phyloP scores from a whole-genome alignment of 1,284 basidiomycete genomes.

The Fomitopsis schrenkii region DNA sequence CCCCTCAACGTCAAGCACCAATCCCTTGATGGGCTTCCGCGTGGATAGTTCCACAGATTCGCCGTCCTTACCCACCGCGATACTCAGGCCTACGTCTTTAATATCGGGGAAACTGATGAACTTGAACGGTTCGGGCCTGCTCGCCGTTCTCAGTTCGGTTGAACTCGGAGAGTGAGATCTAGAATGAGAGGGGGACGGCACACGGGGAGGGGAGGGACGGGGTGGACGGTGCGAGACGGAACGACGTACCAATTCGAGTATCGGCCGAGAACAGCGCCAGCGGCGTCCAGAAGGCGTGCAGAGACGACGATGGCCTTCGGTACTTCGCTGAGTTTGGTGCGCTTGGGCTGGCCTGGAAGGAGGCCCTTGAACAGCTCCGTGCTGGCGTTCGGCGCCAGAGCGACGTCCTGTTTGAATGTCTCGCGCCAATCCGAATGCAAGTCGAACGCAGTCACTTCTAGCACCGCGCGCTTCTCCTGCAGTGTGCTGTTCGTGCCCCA shows the following conservation, averaged over 20 bases:
- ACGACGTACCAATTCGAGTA: slow-evolving; percentile 72
- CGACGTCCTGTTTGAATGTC: slow-evolving; percentile 45
- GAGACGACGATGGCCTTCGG: slow-evolving; percentile 73
- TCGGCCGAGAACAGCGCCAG: slow-evolving; percentile 63
- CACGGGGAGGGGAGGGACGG: neutral
- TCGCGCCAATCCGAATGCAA: slow-evolving; percentile 57
- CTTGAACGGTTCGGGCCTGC: slow-evolving; percentile 89
- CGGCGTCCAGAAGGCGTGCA: slow-evolving; percentile 61
- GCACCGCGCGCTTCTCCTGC: slow-evolving; percentile 45
- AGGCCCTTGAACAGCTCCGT: slow-evolving; percentile 74
- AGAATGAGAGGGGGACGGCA: neutral
- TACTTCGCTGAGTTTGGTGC: slow-evolving; percentile 62
- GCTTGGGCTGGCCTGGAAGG: slow-evolving; percentile 65
- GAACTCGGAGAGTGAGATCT: neutral
- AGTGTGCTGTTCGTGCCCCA: slow-evolving; percentile 84
- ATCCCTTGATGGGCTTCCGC: slow-evolving; percentile 76
- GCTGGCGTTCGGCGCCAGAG: slow-evolving; percentile 70
- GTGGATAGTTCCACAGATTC: slow-evolving; percentile 60
- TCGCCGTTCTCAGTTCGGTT: slow-evolving; percentile 1
- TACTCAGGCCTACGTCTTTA: slow-evolving; percentile 52
- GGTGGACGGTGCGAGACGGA: neutral
- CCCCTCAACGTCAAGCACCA: slow-evolving; percentile 75
- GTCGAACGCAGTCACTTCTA: slow-evolving; percentile 73
- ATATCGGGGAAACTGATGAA: slow-evolving; percentile 76
- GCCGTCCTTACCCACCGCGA: slow-evolving; percentile 48